Conservation (phyloP, 2,329 filamentous ascomycete species). For the Diaporthe amygdali region DNA sequence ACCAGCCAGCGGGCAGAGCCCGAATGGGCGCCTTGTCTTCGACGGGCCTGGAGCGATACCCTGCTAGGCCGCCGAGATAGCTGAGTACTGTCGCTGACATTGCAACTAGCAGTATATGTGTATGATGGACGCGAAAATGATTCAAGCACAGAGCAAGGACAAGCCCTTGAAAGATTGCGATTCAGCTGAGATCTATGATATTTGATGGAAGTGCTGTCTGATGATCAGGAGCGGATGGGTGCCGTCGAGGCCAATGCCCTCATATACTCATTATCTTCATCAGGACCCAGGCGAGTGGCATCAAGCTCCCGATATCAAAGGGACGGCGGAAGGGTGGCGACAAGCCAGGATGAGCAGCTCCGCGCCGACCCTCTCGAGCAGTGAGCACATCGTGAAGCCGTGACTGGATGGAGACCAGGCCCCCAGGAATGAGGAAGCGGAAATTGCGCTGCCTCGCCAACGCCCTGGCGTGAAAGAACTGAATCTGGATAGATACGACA, state of each 20-base stretch:
- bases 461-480: constrained; percentile 11
- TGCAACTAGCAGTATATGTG: neutral
- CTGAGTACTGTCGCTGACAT: constrained; percentile 16
- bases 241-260: neutral
- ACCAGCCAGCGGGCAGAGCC: constrained; percentile 58
- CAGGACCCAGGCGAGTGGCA: constrained; percentile 10
- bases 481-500: constrained; percentile 13
- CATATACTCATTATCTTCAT: constrained; percentile 8
- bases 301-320: constrained; percentile 9
- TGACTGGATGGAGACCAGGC: constrained; percentile 7
- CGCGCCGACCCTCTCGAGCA: constrained; percentile 14
- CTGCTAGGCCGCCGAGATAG: constrained; percentile 15
- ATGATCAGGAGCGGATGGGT: neutral
- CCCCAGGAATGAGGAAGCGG: constrained; percentile 8
- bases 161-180: neutral
- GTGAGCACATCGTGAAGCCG: constrained; percentile 7
- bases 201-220: neutral
- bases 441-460: constrained; percentile 10
- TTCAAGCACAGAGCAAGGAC: neutral
- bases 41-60: neutral
- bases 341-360: constrained; percentile 7
- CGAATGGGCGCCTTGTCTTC: constrained; percentile 34
- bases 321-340: constrained; percentile 12
- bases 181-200: neutral
- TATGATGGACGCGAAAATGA: neutral